Evolutionary conservation across 768 basidiomycete species (phyloP), one percentile per base, ranked within the genome.

Genomic region (Botryobasidium botryosum): DNA sequence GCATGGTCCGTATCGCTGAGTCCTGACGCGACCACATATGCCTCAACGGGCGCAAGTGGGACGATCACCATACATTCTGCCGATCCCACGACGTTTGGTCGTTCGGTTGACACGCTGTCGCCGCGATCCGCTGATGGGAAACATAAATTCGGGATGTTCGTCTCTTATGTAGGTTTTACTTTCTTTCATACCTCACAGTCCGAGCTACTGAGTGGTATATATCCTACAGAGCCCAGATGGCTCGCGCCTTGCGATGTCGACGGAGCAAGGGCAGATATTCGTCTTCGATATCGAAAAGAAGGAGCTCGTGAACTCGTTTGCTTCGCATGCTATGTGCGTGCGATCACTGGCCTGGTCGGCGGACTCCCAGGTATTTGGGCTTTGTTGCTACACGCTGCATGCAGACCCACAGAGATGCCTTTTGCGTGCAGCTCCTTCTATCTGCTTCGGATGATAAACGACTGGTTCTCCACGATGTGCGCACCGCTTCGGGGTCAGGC

Each of bases 391-490:
- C 27, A 25, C 20, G 23, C 18, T 38, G 15, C 42, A 7, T 6
- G 25, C 12, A 48, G 45, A 31, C 41, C 36, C 28, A 3, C n/a
- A 31, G 2, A 23, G 23, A 13, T 25, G 26, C 40, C 31, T 35
- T 35, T 47, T 20, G 42, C 29, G 8, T n/a, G 10, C 42, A 94
- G 88, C 69, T 86, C 43, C 68, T 96, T 3, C 65, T 90, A 42
- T 88, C 85, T 35, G 90, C 81, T 2, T 91, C 87, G 3, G 90
- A 96, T 58, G 90, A 92, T 62, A 87, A 86, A 59, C 75, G 84
- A 15, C 77, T 96, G 47, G 77, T 87, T 43, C 62, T 92, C 39
- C 86, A 92, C 59, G 90, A 96, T 56, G 82, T 90, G 13, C 77
- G 90, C 45, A 67, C 71, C n/a, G 66, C 77, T 1, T 53, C 70